Conservation (phyloP, 2,329 filamentous ascomycete species). For the Stemphylium lycopersici region DNA sequence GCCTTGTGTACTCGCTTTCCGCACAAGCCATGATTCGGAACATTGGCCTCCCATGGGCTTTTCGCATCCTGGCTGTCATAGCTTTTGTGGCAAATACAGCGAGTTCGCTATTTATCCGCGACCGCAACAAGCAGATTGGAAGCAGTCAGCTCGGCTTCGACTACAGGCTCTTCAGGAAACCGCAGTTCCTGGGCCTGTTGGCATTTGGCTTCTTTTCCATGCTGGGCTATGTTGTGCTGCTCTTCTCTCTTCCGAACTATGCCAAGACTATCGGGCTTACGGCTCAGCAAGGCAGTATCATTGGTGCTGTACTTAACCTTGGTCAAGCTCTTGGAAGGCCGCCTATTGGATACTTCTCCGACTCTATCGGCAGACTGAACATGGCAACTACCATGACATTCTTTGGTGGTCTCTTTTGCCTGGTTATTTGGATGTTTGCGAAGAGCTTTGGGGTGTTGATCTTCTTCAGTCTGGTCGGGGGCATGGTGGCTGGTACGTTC, state of each 20-base stretch:
- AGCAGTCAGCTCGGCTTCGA: slow-evolving; percentile 68
- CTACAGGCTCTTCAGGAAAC: slow-evolving; percentile 63
- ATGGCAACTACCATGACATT: slow-evolving; percentile 71
- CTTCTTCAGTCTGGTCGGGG: slow-evolving; percentile 71
- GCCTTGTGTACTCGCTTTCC: slow-evolving; percentile 70
- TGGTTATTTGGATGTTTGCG: slow-evolving; percentile 77
- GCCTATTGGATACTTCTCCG: slow-evolving; percentile 73
- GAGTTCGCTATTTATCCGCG: slow-evolving; percentile 68
- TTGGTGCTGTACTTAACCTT: slow-evolving; percentile 76
- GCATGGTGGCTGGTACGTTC: slow-evolving; percentile 72
- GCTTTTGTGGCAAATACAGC: slow-evolving; percentile 68
- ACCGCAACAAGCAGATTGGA: slow-evolving; percentile 74
- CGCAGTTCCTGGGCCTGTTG: slow-evolving; percentile 69
- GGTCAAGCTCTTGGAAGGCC: slow-evolving; percentile 72
- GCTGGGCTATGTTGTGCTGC: slow-evolving; percentile 75
- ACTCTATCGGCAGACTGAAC: slow-evolving; percentile 73
- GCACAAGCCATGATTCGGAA: slow-evolving; percentile 71
- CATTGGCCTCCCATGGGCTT: slow-evolving; percentile 70
- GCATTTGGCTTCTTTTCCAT: slow-evolving; percentile 74
- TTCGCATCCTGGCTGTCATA: slow-evolving; percentile 68
- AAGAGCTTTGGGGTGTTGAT: slow-evolving; percentile 71
- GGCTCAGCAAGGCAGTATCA: slow-evolving; percentile 69
- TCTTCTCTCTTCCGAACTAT: slow-evolving; percentile 78
- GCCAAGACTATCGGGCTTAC: slow-evolving; percentile 70
- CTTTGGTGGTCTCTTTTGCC: slow-evolving; percentile 66